Evolutionary conservation across 1,284 basidiomycete genomes (phyloP).

Genomic region (Papiliotrema fonsecae): DNA sequence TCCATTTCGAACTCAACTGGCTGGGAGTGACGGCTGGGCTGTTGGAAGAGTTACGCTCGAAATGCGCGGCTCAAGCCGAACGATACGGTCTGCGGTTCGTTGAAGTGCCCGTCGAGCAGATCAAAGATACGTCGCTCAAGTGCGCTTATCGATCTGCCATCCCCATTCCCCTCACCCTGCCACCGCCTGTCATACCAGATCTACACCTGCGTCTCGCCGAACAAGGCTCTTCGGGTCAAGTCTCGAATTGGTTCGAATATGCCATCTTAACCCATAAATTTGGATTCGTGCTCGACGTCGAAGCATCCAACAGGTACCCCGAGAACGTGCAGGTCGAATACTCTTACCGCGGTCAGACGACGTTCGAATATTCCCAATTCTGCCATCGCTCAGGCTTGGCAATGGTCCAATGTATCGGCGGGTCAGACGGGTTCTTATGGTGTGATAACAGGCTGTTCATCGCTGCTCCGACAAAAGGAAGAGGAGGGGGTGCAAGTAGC

Average conservation of each 20-base stretch:
- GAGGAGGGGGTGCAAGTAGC: constrained; percentile 52
- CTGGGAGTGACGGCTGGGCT: constrained; percentile 92
- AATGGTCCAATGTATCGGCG: constrained; percentile 79
- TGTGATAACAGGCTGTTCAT: constrained; percentile 70
- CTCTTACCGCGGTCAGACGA: constrained; percentile 67
- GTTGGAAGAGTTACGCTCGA: constrained; percentile 82
- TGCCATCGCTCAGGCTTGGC: constrained; percentile 81
- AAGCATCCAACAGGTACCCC: constrained; percentile 70
- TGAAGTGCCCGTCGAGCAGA: constrained; percentile 84
- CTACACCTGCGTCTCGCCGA: constrained; percentile 61
- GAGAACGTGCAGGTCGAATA: constrained; percentile 78
- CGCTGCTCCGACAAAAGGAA: constrained; percentile 30
- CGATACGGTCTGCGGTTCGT: constrained; percentile 87
- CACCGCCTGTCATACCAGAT: constrained; percentile 66
- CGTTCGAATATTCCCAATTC: constrained; percentile 78
- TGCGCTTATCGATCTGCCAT: constrained; percentile 87
- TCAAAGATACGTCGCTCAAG: constrained; percentile 67
- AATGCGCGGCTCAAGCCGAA: constrained; percentile 81
- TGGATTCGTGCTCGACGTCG: constrained; percentile 81
- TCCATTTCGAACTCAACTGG: constrained; percentile 97
- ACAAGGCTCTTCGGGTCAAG: constrained; percentile 50
- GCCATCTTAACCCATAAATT: constrained; percentile 65
- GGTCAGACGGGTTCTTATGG: constrained; percentile 73
- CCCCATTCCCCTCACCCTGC: constrained; percentile 66
- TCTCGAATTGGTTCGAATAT: constrained; percentile 72